A percentile compares a stretch with the other conserved stretches of the same genome.
These are phyloP conservation scores for Rutstroemia sp. DNA, from an alignment of 2,329 filamentous ascomycete genomes.

Conservation along the genomic window DNA sequence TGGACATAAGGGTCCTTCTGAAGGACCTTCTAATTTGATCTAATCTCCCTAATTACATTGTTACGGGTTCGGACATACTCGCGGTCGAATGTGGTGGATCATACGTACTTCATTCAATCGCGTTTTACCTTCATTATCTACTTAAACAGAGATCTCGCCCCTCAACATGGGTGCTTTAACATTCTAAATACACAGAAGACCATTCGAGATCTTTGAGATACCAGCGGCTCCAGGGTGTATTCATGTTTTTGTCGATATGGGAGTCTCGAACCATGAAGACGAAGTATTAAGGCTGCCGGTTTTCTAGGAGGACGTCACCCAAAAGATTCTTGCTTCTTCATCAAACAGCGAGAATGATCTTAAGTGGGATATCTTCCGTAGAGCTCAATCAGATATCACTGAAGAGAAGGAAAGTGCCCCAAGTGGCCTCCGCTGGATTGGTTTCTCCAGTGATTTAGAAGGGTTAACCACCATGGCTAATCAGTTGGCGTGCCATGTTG, in stretches of 20 bases:
- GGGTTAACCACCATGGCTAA: slow-evolving; percentile 80
- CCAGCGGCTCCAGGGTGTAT: slow-evolving; percentile 76
- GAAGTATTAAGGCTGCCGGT: slow-evolving; percentile 56
- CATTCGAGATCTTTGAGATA: slow-evolving; percentile 74
- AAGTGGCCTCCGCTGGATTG: slow-evolving; percentile 65
- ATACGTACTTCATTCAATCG: slow-evolving; percentile 76
- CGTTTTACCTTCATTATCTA: slow-evolving; percentile 80
- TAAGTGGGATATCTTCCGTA: slow-evolving; percentile 63
- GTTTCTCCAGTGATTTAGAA: slow-evolving; percentile 61
- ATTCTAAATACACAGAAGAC: slow-evolving; percentile 90
- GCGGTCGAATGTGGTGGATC: no score
- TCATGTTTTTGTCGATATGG: slow-evolving; percentile 78
- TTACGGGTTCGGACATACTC: no score
- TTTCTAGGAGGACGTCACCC: slow-evolving; percentile 78
- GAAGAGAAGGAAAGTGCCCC: slow-evolving; percentile 66
- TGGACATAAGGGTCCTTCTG: no score
- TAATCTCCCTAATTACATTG: no score
- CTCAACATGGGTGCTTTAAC: slow-evolving; percentile 53
- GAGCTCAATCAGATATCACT: slow-evolving; percentile 58
- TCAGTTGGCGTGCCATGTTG: slow-evolving; percentile 70
- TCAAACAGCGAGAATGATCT: slow-evolving; percentile 64
- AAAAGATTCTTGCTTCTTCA: slow-evolving; percentile 64
- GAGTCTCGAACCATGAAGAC: slow-evolving; percentile 71
- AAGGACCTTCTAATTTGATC: no score
- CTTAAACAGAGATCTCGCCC: slow-evolving; percentile 82